These are phyloP conservation scores for Neltuma alba DNA, from an alignment of 306 rosid species.

Conservation along the genomic window DNA sequence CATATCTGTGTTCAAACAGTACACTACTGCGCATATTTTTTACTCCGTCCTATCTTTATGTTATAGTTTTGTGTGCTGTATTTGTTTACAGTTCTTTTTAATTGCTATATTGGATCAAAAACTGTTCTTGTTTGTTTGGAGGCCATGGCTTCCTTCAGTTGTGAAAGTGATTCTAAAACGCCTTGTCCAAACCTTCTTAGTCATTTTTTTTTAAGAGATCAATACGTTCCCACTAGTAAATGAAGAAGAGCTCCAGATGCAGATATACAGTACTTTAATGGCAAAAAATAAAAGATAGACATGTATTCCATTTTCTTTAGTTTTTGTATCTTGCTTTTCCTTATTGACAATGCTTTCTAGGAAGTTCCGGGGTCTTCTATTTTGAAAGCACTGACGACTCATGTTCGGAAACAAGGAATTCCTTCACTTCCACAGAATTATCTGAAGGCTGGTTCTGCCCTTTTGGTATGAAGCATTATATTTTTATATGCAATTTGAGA, in stretches of 20 bases:
- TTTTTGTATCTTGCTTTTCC: conserved; percentile 22
- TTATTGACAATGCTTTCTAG: conserved; percentile 52
- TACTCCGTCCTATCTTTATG: conserved; percentile 14
- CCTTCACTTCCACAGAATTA: conserved; percentile 73
- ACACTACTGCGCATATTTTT: neutral
- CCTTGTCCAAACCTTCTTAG: conserved; percentile 4
- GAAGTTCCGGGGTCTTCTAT: conserved; percentile 84
- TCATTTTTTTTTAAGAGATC: neutral
- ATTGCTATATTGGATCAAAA: conserved; percentile 15
- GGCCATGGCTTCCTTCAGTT: conserved; percentile 22
- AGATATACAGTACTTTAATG: neutral
- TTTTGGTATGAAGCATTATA: conserved; percentile 64
- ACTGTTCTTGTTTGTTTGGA: conserved; percentile 3
- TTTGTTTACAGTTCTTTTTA: conserved; percentile 29
- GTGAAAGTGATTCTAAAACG: conserved; percentile 32
- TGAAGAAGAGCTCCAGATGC: neutral
- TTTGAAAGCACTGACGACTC: conserved; percentile 60
- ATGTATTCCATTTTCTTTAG: neutral
- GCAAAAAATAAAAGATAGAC: neutral
- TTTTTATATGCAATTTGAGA: neutral
- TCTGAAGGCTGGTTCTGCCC: conserved; percentile 88
- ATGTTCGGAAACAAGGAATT: conserved; percentile 67
- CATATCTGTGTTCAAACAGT: neutral
- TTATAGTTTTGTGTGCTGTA: conserved; percentile 16
- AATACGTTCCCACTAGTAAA: neutral